A percentile compares a stretch with the other conserved stretches of the same genome.
phyloP scores from a whole-genome alignment of 2,329 filamentous ascomycete genomes.

The Ilyonectria mors-panacis region DNA sequence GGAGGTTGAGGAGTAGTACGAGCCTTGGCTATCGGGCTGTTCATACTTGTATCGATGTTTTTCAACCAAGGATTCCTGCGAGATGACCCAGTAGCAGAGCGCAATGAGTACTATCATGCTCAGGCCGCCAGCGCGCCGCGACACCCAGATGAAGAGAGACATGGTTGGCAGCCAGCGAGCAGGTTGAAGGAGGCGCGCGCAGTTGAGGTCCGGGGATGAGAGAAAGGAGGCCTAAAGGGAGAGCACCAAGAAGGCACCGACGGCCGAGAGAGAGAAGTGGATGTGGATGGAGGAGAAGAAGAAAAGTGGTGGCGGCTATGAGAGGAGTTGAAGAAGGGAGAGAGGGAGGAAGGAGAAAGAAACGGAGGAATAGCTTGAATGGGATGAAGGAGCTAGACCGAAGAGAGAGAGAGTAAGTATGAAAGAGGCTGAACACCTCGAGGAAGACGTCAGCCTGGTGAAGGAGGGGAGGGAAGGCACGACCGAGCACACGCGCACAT shows the following conservation, averaged over 20 bases:
- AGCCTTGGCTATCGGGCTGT: slow-evolving; percentile 54
- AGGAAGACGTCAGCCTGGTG: slow-evolving; percentile 6
- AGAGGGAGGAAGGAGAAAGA: slow-evolving; percentile 4
- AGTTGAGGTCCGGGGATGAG: neutral
- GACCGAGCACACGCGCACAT: neutral
- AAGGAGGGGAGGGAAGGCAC: slow-evolving; percentile 12
- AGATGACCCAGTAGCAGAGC: slow-evolving; percentile 70
- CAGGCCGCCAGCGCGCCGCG: slow-evolving; percentile 68
- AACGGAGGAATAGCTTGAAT: slow-evolving; percentile 21
- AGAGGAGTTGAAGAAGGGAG: slow-evolving; percentile 8
- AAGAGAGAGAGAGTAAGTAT: slow-evolving; percentile 14
- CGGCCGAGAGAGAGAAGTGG: neutral
- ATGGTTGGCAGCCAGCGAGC: slow-evolving; percentile 51
- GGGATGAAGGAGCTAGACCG: slow-evolving; percentile 15
- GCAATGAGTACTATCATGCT: slow-evolving; percentile 65
- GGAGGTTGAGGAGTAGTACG: slow-evolving; percentile 50
- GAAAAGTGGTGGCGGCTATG: neutral
- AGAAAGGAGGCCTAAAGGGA: slow-evolving; percentile 20
- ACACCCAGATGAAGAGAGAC: slow-evolving; percentile 69
- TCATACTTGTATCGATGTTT: slow-evolving; percentile 61
- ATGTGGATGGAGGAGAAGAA: slow-evolving; percentile 16
- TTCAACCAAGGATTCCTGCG: slow-evolving; percentile 62
- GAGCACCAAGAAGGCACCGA: slow-evolving; percentile 20
- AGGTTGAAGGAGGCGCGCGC: slow-evolving; percentile 6
- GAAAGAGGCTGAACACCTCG: slow-evolving; percentile 10